Conservation (phyloP, 306 rosid genomes). For the Prunus campanulata region DNA sequence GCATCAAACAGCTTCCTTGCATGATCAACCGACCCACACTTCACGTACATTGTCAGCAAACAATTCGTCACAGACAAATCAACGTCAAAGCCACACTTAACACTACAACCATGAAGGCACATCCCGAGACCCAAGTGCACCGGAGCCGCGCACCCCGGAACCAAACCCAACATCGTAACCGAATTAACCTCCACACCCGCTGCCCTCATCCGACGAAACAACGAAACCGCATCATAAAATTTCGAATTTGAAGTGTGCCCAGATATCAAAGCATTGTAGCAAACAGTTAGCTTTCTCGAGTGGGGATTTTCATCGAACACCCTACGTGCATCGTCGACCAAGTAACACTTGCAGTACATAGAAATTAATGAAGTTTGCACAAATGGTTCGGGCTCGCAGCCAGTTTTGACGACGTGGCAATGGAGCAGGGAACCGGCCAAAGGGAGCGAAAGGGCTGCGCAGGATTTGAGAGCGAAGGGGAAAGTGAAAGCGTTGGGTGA, state of each 20-base stretch:
- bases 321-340: conserved; percentile 43
- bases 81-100: conserved; percentile 48
- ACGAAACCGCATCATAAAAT: conserved; percentile 34
- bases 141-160: conserved; percentile 50
- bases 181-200: conserved; percentile 37
- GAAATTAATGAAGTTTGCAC: conserved; percentile 71
- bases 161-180: conserved; percentile 70
- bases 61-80: conserved; percentile 63
- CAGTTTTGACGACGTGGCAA: conserved; percentile 65
- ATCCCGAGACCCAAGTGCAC: conserved; percentile 40
- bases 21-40: conserved; percentile 52
- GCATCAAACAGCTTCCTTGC: conserved; percentile 60
- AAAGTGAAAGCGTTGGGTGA: conserved; percentile 74
- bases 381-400: conserved; percentile 67
- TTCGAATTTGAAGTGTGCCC: conserved; percentile 53
- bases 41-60: conserved; percentile 74
- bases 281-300: conserved; percentile 40
- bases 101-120: conserved; percentile 48
- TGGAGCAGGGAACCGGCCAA: conserved; percentile 60
- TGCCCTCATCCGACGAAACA: conserved; percentile 57
- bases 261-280: conserved; percentile 76
- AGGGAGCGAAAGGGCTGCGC: conserved; percentile 64
- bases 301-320: conserved; percentile 64
- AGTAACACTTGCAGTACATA: conserved; percentile 46
- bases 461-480: conserved; percentile 82